phyloP scores from a whole-genome alignment of 495 filamentous ascomycete species.

The Monascus purpureus region DNA sequence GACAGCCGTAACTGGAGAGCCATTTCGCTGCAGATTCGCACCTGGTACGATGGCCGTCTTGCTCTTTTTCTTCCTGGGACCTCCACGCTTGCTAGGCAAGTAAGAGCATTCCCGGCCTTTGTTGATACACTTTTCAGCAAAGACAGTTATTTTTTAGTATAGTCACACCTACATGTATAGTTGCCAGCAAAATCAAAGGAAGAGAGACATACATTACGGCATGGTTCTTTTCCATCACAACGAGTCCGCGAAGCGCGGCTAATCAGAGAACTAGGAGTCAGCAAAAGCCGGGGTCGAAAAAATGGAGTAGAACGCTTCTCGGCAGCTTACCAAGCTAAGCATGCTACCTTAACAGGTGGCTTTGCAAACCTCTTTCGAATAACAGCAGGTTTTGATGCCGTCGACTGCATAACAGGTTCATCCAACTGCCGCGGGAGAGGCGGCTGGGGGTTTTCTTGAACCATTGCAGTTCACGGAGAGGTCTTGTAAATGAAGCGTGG shows the following conservation, averaged over 20 bases:
- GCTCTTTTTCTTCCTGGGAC: slow-evolving; percentile 35
- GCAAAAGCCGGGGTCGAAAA: slow-evolving; percentile 2
- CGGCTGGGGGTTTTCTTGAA: slow-evolving; percentile 2
- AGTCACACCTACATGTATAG: background rate
- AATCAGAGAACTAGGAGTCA: slow-evolving; percentile 2
- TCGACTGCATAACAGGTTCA: background rate
- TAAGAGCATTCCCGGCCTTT: slow-evolving; percentile 41
- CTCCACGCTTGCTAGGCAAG: slow-evolving; percentile 42
- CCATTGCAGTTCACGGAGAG: no score
- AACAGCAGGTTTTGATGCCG: slow-evolving; percentile 2
- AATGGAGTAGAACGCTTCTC: background rate
- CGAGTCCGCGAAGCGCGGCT: slow-evolving; percentile 44
- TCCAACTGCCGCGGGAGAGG: slow-evolving; percentile 3
- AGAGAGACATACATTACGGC: slow-evolving; percentile 36
- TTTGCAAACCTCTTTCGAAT: slow-evolving; percentile 36
- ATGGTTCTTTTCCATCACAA: slow-evolving; percentile 43
- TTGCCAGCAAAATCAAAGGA: slow-evolving; percentile 1
- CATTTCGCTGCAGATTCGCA: slow-evolving; percentile 10
- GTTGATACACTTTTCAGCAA: slow-evolving; percentile 28
- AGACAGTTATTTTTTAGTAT: slow-evolving; percentile 1
- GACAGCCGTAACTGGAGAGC: slow-evolving; percentile 8
- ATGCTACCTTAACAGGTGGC: slow-evolving; percentile 51
- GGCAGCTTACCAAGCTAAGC: slow-evolving; percentile 41
- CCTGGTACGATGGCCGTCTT: slow-evolving; percentile 15
- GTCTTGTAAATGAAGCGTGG: no score